These are phyloP conservation scores for Serendipita sp. DNA, from an alignment of 768 basidiomycete species.

Conservation along the genomic window DNA sequence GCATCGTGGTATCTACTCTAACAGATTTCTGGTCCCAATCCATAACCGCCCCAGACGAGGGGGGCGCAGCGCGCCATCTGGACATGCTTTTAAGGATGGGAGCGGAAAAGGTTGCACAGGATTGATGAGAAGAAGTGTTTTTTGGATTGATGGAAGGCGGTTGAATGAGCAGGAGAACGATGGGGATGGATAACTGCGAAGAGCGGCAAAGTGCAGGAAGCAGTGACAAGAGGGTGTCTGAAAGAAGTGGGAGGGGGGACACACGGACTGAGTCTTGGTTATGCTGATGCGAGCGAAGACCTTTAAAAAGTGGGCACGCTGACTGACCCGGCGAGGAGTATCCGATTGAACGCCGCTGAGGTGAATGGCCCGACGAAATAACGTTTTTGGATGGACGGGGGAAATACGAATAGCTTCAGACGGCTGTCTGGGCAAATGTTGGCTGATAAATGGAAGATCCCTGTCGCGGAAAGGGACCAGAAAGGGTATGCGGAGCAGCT, in stretches of 20 bases:
- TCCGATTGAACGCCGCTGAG: conserved; percentile 2
- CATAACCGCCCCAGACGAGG: background rate
- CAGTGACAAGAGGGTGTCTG: background rate
- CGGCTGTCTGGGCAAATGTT: background rate
- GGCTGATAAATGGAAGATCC: background rate
- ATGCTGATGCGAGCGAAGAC: background rate
- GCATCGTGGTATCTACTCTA: background rate
- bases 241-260: background rate
- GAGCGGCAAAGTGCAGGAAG: background rate
- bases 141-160: too few relatives aligned
- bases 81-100: background rate
- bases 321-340: background rate
- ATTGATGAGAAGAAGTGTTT: too few relatives aligned
- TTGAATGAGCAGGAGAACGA: background rate
- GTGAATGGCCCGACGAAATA: background rate
- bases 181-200: background rate
- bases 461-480: background rate
- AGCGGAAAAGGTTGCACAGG: background rate
- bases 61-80: background rate
- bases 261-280: background rate
- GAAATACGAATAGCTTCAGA: background rate
- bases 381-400: background rate
- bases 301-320: background rate
- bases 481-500: background rate
- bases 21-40: background rate